Percentiles rank a stretch among this genome's conserved stretches.
Conservation (phyloP, 805 yeast species). For the Saccharomycopsis sp. region DNA sequence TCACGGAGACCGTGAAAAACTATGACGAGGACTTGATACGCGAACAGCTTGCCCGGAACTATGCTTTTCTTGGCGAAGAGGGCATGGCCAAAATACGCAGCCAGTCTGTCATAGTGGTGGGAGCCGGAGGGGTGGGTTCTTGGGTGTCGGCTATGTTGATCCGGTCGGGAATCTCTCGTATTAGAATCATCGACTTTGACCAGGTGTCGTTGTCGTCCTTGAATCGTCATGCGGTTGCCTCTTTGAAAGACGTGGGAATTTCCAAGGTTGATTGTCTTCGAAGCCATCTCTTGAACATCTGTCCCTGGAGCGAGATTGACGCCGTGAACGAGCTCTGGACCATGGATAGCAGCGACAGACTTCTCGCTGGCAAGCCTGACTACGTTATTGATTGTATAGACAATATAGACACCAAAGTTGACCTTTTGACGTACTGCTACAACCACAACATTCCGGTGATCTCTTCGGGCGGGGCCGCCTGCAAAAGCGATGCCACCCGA, state of each 20-base stretch:
- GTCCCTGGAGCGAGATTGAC: conserved; percentile 92
- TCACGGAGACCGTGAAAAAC: conserved; percentile 3
- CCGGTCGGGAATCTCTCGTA: conserved; percentile 78
- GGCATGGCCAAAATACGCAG: conserved; percentile 71
- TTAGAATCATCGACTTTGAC: conserved; percentile 87
- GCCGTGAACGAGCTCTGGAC: conserved; percentile 75
- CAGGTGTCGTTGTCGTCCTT: conserved; percentile 90
- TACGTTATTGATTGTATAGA: conserved; percentile 93
- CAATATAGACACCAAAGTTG: conserved; percentile 95
- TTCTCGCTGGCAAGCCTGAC: conserved; percentile 57
- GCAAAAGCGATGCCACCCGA: conserved; percentile 92
- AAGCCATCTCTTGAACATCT: conserved; percentile 59
- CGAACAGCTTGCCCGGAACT: conserved; percentile 91
- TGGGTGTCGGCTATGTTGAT: conserved; percentile 90
- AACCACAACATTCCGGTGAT: conserved; percentile 57
- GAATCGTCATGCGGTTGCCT: conserved; percentile 93
- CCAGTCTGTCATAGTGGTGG: conserved; percentile 73
- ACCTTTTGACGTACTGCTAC: conserved; percentile 68
- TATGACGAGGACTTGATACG: conserved; percentile 67
- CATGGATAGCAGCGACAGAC: conserved; percentile 52
- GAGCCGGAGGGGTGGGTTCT: conserved; percentile 98
- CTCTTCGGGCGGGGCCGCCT: conserved; percentile 95
- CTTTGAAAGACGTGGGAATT: conserved; percentile 84
- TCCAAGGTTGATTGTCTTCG: conserved; percentile 80
- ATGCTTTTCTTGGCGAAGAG: conserved; percentile 82